Evolutionary conservation across 768 basidiomycete genomes (phyloP).

Genomic region (Mrakia frigida): DNA sequence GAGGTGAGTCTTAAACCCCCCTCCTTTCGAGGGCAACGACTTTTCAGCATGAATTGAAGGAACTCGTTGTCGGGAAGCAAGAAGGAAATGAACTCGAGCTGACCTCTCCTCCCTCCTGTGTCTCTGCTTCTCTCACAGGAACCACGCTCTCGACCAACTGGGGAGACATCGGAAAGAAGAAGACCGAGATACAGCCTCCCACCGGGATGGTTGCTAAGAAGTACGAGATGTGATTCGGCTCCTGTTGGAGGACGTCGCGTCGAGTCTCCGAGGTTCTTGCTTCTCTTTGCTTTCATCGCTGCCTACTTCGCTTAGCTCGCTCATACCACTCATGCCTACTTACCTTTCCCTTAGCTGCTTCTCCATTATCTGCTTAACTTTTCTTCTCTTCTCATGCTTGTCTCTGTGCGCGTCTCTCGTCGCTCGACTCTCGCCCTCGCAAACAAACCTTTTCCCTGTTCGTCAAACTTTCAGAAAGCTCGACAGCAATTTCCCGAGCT

Average conservation of each 20-base stretch:
- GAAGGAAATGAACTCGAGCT: neutral
- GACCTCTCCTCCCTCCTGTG: neutral
- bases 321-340: neutral
- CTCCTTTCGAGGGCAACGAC: too few species aligned
- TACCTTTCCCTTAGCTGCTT: too few species aligned
- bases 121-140: slow-evolving; percentile 6
- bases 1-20: slow-evolving; percentile 51
- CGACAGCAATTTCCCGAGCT: too few species aligned
- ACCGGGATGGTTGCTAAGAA: slow-evolving; percentile 76
- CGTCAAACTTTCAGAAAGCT: too few species aligned
- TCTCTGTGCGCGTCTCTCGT: too few species aligned
- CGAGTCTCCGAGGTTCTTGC: neutral
- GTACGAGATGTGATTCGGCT: slow-evolving; percentile 45
- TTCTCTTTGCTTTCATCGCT: neutral
- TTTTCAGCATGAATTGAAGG: too few species aligned
- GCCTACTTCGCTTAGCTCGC: neutral
- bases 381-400: too few species aligned
- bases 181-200: slow-evolving; percentile 66
- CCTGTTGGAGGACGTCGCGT: neutral
- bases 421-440: too few species aligned
- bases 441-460: too few species aligned
- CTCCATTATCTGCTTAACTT: too few species aligned
- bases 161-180: slow-evolving; percentile 70
- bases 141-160: slow-evolving; percentile 95
- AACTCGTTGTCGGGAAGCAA: neutral